Conservation (phyloP, 2,329 filamentous ascomycete genomes). For the Neonectria hederae region DNA sequence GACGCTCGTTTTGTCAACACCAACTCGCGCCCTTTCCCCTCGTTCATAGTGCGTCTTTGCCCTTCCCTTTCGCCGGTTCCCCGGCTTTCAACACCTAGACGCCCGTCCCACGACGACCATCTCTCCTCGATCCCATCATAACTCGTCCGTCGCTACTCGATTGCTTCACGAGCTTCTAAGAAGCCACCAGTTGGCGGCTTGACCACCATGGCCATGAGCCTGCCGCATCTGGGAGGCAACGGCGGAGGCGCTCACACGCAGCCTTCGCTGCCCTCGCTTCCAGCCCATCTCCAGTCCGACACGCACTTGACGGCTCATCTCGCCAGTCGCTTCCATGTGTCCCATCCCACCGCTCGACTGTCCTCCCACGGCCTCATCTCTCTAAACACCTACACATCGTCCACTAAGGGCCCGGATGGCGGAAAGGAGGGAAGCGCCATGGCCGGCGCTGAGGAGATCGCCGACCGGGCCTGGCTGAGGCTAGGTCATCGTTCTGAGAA, state of each 20-base stretch:
- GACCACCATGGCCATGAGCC: slow-evolving; percentile 68
- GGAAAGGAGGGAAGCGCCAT: slow-evolving; percentile 91
- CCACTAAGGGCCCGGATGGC: slow-evolving; percentile 88
- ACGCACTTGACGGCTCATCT: slow-evolving; percentile 84
- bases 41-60: slow-evolving; percentile 36
- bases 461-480: slow-evolving; percentile 83
- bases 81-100: slow-evolving; percentile 11
- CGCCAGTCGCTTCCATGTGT: slow-evolving; percentile 90
- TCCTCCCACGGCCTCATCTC: slow-evolving; percentile 93
- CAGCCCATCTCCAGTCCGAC: slow-evolving; percentile 82
- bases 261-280: slow-evolving; percentile 86
- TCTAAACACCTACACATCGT: slow-evolving; percentile 93
- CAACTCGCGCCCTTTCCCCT: slow-evolving; percentile 26
- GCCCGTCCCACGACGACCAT: slow-evolving; percentile 17
- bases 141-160: slow-evolving; percentile 9
- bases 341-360: slow-evolving; percentile 84
- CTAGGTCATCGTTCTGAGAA: slow-evolving; percentile 91
- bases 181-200: slow-evolving; percentile 45
- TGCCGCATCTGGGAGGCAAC: slow-evolving; percentile 59
- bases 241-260: slow-evolving; percentile 76
- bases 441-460: slow-evolving; percentile 92
- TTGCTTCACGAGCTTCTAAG: slow-evolving; percentile 23
- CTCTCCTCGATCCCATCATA: slow-evolving; percentile 13
- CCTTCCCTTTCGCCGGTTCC: slow-evolving; percentile 13
- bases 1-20: slow-evolving; percentile 42